A percentile compares a stretch with the other conserved stretches of the same genome.
Conservation (phyloP, 1,284 basidiomycete genomes). For the Cryptococcus jaspeensis region DNA sequence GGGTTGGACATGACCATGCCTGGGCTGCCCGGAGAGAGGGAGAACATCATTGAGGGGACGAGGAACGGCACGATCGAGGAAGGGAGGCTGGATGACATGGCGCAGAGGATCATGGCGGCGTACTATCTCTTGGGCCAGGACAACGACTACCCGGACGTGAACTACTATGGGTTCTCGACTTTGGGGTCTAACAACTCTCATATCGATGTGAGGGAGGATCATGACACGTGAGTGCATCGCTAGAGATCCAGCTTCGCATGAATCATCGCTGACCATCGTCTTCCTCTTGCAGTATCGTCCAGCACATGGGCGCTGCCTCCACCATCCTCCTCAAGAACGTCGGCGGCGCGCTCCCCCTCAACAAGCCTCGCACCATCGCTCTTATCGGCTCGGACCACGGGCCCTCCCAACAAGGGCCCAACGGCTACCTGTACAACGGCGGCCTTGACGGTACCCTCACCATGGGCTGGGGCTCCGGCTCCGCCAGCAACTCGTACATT, state of each 20-base stretch:
- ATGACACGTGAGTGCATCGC: constrained; percentile 52
- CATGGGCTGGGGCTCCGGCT: constrained; percentile 78
- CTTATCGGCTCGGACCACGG: constrained; percentile 69
- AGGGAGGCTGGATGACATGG: constrained; percentile 38
- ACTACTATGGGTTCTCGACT: constrained; percentile 36
- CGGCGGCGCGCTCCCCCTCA: constrained; percentile 63
- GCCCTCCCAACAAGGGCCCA: constrained; percentile 67
- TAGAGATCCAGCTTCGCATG: no score
- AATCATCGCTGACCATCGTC: constrained; percentile 8
- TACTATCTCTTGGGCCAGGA: constrained; percentile 39
- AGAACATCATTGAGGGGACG: neutral
- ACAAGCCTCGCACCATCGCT: constrained; percentile 52
- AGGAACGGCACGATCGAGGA: constrained; percentile 19
- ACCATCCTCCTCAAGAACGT: constrained; percentile 73
- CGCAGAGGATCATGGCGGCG: constrained; percentile 28
- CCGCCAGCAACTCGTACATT: constrained; percentile 55
- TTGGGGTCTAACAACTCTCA: constrained; percentile 55
- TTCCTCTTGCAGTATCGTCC: constrained; percentile 54
- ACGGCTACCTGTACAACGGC: constrained; percentile 63
- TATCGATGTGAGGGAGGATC: constrained; percentile 71
- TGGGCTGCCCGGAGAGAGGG: constrained; percentile 11
- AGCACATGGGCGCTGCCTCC: constrained; percentile 70
- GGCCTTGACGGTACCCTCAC: constrained; percentile 62
- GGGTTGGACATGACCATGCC: constrained; percentile 22
- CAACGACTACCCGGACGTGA: constrained; percentile 20